Evolutionary conservation across 2,329 filamentous ascomycete genomes (phyloP).

Genomic region (Hypoxylon sp.): DNA sequence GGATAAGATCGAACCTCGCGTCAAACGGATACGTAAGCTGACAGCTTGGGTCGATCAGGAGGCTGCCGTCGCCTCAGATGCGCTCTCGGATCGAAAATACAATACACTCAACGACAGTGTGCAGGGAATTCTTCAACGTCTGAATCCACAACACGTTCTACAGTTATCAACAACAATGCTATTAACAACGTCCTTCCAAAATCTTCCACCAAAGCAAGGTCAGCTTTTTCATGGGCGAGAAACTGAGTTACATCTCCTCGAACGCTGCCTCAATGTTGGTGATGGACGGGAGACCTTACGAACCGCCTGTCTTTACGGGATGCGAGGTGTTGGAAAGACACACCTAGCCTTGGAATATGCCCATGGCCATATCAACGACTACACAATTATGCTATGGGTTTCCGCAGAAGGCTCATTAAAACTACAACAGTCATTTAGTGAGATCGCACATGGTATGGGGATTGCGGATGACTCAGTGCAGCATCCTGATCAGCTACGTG

Average conservation of each 20-base stretch:
- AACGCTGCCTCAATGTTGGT: too few species aligned
- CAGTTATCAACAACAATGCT: neutral
- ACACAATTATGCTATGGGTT: constrained; percentile 1
- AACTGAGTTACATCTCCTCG: neutral
- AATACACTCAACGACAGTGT: constrained; percentile 1
- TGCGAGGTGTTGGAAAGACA: constrained; percentile 17
- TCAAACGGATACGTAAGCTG: constrained; percentile 6
- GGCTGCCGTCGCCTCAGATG: constrained; percentile 6
- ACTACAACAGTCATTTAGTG: constrained; percentile 4
- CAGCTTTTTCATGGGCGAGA: constrained; percentile 3
- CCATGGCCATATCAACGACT: neutral
- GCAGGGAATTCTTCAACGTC: constrained; percentile 7
- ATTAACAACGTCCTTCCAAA: neutral
- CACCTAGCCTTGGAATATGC: constrained; percentile 10
- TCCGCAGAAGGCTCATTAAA: constrained; percentile 8
- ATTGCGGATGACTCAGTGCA: constrained; percentile 8
- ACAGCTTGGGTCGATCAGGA: constrained; percentile 9
- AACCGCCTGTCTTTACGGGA: constrained; percentile 5
- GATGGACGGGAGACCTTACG: too few species aligned
- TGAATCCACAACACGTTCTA: neutral
- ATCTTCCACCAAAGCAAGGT: constrained; percentile 6
- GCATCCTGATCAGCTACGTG: constrained; percentile 9
- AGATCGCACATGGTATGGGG: constrained; percentile 3
- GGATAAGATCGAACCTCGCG: constrained; percentile 12
- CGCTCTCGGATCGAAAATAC: neutral